Percentiles rank a stretch among this genome's conserved stretches.
These are phyloP conservation scores for Botrytis squamosa DNA, from an alignment of 2,329 filamentous ascomycete species.

Conservation along the genomic window DNA sequence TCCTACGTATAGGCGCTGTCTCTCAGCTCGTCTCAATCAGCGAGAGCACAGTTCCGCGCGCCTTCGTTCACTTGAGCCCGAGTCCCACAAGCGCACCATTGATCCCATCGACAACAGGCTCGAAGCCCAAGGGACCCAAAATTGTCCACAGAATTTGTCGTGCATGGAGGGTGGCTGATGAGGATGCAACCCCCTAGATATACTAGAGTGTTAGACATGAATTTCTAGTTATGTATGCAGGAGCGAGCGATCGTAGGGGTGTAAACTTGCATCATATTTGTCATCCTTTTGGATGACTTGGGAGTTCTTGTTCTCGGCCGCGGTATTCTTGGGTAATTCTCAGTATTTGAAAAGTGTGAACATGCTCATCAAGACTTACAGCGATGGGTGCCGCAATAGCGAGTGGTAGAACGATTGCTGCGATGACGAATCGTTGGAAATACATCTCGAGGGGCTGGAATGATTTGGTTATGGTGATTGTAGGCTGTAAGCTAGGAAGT, in stretches of 20 bases:
- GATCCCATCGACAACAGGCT: background rate
- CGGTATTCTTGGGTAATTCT: background rate
- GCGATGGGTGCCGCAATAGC: background rate
- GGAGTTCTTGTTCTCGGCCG: background rate
- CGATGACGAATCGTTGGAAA: background rate
- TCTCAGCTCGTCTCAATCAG: background rate
- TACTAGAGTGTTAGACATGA: background rate
- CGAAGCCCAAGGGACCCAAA: background rate
- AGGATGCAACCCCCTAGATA: background rate
- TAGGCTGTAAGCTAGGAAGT: background rate
- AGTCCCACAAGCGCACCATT: background rate
- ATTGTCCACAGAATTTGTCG: background rate
- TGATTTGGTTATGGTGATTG: background rate
- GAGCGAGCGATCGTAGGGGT: background rate
- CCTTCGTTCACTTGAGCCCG: background rate
- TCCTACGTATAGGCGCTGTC: no score
- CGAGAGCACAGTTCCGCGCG: background rate
- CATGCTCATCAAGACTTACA: background rate
- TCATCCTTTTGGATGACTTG: background rate
- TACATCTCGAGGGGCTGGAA: background rate
- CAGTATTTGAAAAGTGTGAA: background rate
- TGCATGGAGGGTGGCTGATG: background rate
- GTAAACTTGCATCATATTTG: constrained; percentile 2
- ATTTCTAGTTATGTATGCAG: background rate
- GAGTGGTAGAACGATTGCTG: background rate